A percentile compares a stretch with the other conserved stretches of the same genome.
Evolutionary conservation across 768 basidiomycete species (phyloP).

Genomic region (Boletales sp.): DNA sequence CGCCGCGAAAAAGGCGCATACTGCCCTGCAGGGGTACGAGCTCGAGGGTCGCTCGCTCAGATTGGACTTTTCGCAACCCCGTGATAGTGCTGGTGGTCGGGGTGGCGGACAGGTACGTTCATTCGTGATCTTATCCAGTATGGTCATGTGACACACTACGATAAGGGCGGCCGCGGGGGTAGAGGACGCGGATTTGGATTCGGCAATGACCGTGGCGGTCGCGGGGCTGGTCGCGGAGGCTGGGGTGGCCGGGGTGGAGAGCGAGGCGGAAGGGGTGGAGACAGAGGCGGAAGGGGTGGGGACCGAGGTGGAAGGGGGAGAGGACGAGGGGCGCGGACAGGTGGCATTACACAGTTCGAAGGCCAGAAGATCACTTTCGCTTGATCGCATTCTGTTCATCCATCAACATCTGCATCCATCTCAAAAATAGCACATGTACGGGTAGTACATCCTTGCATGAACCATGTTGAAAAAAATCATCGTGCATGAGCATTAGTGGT

Average conservation of each 20-base stretch:
- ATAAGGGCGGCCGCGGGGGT: constrained; percentile 34
- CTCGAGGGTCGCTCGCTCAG: constrained; percentile 79
- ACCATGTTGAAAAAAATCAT: too few species aligned
- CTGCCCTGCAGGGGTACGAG: constrained; percentile 63
- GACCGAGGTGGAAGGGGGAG: constrained; percentile 28
- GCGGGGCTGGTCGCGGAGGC: constrained; percentile 43
- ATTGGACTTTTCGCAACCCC: constrained; percentile 83
- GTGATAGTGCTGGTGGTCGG: constrained; percentile 58
- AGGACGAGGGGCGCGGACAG: constrained; percentile 46
- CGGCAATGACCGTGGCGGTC: constrained; percentile 37
- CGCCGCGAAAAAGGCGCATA: constrained; percentile 76
- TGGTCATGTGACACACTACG: background rate
- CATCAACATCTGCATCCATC: too few species aligned
- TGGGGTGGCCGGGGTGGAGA: constrained; percentile 32
- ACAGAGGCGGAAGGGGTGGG: constrained; percentile 22
- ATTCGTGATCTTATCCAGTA: constrained; percentile 9
- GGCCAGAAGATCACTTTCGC: constrained; percentile 53
- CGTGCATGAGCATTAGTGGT: background rate
- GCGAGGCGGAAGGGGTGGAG: too few species aligned
- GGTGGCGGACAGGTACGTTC: constrained; percentile 42
- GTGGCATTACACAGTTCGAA: constrained; percentile 48
- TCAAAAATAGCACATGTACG: too few species aligned
- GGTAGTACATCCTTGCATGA: background rate
- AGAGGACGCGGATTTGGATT: constrained; percentile 39
- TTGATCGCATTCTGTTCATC: constrained; percentile 7